Evolutionary conservation across 768 basidiomycete species (phyloP).

Genomic region (Boletus sp.): DNA sequence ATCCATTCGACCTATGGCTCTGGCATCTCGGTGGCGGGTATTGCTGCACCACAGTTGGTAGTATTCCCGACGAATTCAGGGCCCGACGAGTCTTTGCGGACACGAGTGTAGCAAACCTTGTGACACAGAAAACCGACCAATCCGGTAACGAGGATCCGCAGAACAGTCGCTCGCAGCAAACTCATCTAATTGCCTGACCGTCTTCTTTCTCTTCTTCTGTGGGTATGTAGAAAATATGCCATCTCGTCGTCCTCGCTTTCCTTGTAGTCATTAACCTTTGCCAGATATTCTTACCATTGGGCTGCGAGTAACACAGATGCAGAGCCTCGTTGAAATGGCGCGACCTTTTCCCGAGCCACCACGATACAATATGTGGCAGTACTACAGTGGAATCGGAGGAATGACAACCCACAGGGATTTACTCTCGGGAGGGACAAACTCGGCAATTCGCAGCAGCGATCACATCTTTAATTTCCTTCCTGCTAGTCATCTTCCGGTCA

Average conservation of each 20-base stretch:
- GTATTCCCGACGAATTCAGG: background rate
- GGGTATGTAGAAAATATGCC: background rate
- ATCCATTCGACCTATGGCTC: background rate
- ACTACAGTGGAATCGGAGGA: background rate
- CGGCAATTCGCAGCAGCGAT: background rate
- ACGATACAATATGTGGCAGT: too few species aligned
- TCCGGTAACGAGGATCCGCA: background rate
- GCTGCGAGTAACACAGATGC: background rate
- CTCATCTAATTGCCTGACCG: background rate
- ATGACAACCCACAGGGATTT: background rate
- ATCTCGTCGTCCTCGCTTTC: background rate
- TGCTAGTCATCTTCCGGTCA: too few species aligned
- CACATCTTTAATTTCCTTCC: too few species aligned
- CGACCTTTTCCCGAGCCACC: too few species aligned
- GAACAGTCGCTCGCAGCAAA: background rate
- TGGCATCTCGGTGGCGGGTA: too few species aligned
- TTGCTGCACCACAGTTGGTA: background rate
- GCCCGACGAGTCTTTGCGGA: background rate
- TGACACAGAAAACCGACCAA: background rate
- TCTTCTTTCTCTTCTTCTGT: background rate
- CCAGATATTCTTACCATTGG: background rate
- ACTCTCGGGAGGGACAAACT: background rate
- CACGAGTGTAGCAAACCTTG: background rate
- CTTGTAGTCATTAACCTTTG: background rate
- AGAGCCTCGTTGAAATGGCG: background rate